Percentiles rank a stretch among this genome's conserved stretches.
Conservation (phyloP, 441 rosid genomes). For the Pelargonium myrrhifolium region DNA sequence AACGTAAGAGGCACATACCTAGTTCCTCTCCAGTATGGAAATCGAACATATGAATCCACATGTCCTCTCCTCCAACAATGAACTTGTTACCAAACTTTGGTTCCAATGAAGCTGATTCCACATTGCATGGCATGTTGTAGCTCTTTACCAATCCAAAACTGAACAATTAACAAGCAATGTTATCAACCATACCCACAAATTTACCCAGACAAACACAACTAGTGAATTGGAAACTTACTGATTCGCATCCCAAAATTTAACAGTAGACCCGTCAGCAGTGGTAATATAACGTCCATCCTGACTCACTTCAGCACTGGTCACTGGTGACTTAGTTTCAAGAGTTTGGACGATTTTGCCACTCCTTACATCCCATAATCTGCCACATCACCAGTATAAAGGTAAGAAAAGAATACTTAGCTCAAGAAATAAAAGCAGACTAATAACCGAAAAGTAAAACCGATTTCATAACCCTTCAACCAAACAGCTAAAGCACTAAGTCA, state of each 20-base stretch:
- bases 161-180: background rate
- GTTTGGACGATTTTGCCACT: conserved; percentile 75
- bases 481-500: background rate
- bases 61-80: conserved; percentile 80
- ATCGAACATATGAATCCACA: conserved; percentile 66
- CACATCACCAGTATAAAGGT: conserved; percentile 8
- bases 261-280: conserved; percentile 78
- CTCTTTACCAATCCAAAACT: conserved; percentile 29
- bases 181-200: background rate
- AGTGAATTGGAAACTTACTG: conserved; percentile 52
- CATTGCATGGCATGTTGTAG: conserved; percentile 42
- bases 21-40: conserved; percentile 87
- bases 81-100: conserved; percentile 78
- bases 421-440: background rate
- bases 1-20: conserved; percentile 31
- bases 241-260: conserved; percentile 93
- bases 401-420: background rate
- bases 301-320: conserved; percentile 92
- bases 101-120: conserved; percentile 91
- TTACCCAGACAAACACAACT: background rate
- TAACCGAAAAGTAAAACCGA: background rate
- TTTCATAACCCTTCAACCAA: background rate
- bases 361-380: conserved; percentile 83
- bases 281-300: conserved; percentile 86
- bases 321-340: conserved; percentile 74